Conservation (phyloP, 2,329 filamentous ascomycete species). For the Aspergillus sp. region DNA sequence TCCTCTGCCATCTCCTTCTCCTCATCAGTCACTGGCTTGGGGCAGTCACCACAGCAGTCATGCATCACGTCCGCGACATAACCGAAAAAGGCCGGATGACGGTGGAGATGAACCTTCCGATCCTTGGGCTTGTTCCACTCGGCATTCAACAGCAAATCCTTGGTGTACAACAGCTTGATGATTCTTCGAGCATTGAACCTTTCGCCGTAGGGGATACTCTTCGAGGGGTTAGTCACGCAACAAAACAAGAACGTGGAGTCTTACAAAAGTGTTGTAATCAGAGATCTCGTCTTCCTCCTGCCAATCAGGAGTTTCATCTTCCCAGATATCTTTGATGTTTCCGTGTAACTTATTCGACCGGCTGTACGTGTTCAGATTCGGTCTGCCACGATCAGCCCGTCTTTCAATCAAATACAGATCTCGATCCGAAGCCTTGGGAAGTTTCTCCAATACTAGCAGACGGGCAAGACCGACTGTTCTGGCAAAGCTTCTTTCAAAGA, state of each 20-base stretch:
- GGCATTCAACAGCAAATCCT: slow-evolving; percentile 75
- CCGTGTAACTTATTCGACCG: slow-evolving; percentile 48
- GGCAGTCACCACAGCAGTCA: slow-evolving; percentile 80
- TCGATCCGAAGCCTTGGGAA: slow-evolving; percentile 64
- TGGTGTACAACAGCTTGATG: slow-evolving; percentile 75
- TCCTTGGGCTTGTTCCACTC: slow-evolving; percentile 80
- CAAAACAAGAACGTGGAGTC: not conserved
- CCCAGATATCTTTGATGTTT: slow-evolving; percentile 71
- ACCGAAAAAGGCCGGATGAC: slow-evolving; percentile 83
- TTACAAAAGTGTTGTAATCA: slow-evolving; percentile 39
- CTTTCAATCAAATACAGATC: slow-evolving; percentile 68
- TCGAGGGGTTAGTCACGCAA: slow-evolving; percentile 12
- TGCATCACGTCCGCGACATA: slow-evolving; percentile 67
- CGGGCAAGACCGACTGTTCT: slow-evolving; percentile 73
- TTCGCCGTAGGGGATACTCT: slow-evolving; percentile 35
- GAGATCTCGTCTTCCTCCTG: slow-evolving; percentile 70
- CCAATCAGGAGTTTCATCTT: slow-evolving; percentile 83
- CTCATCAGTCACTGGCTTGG: slow-evolving; percentile 62
- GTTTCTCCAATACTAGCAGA: slow-evolving; percentile 71
- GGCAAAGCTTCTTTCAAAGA: slow-evolving; percentile 76
- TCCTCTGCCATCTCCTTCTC: slow-evolving; percentile 67
- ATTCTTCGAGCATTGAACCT: slow-evolving; percentile 51
- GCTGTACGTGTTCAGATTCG: slow-evolving; percentile 39
- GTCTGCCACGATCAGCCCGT: slow-evolving; percentile 67
- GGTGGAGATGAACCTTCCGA: slow-evolving; percentile 71